These are phyloP conservation scores for Cenchrus purpureus DNA, from an alignment of 176 grass and related monocot species.

Conservation along the genomic window DNA sequence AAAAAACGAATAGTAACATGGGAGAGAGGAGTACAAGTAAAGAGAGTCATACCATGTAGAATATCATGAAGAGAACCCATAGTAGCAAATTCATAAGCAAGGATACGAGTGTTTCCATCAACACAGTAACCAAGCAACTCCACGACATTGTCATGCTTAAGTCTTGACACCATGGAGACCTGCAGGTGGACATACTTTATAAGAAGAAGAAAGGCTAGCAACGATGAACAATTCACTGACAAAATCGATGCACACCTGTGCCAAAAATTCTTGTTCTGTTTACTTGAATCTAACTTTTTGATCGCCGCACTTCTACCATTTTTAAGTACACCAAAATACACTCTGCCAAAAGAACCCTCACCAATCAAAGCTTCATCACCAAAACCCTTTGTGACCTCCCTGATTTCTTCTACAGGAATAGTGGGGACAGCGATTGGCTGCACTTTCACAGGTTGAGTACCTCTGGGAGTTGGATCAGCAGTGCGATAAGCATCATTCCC, in stretches of 20 bases:
- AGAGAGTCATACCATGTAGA: constrained; percentile 46
- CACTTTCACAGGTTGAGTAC: constrained; percentile 60
- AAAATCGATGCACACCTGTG: constrained; percentile 50
- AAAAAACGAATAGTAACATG: too few species aligned
- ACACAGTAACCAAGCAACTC: constrained; percentile 62
- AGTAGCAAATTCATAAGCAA: constrained; percentile 58
- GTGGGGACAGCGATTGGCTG: constrained; percentile 73
- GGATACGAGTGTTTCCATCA: constrained; percentile 55
- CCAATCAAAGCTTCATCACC: constrained; percentile 77
- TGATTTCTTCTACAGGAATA: constrained; percentile 72
- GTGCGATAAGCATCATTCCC: constrained; percentile 62
- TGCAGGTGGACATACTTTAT: constrained; percentile 24
- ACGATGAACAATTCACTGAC: constrained; percentile 14
- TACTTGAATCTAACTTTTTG: constrained; percentile 81
- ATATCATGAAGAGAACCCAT: constrained; percentile 63
- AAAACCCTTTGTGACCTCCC: constrained; percentile 72
- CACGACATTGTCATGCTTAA: constrained; percentile 58
- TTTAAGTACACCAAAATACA: constrained; percentile 72
- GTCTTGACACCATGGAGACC: constrained; percentile 52
- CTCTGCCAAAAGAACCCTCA: constrained; percentile 78
- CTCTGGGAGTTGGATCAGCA: constrained; percentile 63
- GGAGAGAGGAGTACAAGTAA: neutral
- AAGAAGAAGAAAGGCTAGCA: constrained; percentile 1
- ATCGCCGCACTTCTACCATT: constrained; percentile 70
- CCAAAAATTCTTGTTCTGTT: constrained; percentile 84